Base-by-base conservation (phyloP, 495 filamentous ascomycete species). In the Terfezia claveryi region DNA sequence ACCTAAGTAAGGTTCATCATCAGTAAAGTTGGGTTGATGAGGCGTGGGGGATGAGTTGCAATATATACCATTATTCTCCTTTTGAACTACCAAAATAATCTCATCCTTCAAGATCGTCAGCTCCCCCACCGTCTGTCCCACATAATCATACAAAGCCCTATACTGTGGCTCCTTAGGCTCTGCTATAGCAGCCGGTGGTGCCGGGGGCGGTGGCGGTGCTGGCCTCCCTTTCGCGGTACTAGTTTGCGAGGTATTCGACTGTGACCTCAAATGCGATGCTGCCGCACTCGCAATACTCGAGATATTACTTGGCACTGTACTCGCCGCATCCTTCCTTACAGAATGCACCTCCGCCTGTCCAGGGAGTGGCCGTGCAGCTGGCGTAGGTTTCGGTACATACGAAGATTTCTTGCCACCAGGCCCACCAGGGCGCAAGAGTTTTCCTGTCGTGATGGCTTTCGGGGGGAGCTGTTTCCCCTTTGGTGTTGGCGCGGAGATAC, bases 81-180 rank as follows among this genome's bases (percentile, higher is more conserved):
- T 94, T 56, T 83, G 80, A 10, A 92, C 72, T 57, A 96, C 78
- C 64, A 88, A 77, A 41, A 99, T 74, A 32, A 93, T 69, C 57
- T 95, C 83, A 54, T 81, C 87, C 44, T 79, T 76, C 55, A 67
- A 74, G 27, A 99, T 72, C 14, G 79, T 78, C 17, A 96, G 72
- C 67, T 94, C 86, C 53, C 76, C 73, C n/a, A 11, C n/a, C 51
- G 74, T 82, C 56, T 83, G 78, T 23, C 87, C 85, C 49, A 66
- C 72, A 63, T 95, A 99, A 59, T 92, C 86, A 61, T 96, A 99
- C 38, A 94, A 64, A 8, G 83, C 92, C 71, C 79, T 80, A 59
- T 78, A 84, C 11, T 81, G 83, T 9, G 88, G 83, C 62, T 85
- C 89, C 56, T 77, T 78, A 17, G 74, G 67, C 52, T 77, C 77